Percentiles rank a stretch among this genome's conserved stretches.
Conservation (phyloP, 257 asterid genomes). For the Gardenia jasminoides region DNA sequence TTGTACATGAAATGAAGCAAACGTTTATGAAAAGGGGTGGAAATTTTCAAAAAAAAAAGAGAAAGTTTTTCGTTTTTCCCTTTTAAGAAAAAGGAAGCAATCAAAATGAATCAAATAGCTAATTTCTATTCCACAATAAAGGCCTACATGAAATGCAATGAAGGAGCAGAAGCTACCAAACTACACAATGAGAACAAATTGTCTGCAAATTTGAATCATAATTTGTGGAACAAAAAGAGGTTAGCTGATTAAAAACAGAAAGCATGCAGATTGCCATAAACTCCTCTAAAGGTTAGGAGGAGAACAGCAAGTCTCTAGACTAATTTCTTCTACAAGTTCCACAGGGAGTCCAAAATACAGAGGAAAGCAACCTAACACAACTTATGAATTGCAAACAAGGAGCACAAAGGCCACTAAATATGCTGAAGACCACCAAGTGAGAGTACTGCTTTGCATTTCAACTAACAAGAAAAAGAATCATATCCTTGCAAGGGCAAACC, state of each 20-base stretch:
- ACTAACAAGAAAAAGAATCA: background rate
- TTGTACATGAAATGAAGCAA: background rate
- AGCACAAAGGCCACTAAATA: background rate
- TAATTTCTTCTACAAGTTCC: slow-evolving; percentile 4
- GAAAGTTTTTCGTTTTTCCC: too few relatives aligned
- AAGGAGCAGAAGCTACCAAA: background rate
- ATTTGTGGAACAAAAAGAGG: background rate
- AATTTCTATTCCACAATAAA: background rate
- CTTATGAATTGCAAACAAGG: background rate
- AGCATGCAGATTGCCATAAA: background rate
- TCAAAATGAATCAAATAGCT: background rate
- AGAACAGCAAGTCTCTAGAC: background rate
- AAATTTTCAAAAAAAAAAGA: too few relatives aligned
- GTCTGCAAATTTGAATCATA: background rate
- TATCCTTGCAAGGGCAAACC: background rate
- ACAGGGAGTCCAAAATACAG: background rate
- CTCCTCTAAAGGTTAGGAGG: background rate
- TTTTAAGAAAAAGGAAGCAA: too few relatives aligned
- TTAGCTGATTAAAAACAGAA: background rate
- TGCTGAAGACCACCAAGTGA: background rate
- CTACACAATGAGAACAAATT: background rate
- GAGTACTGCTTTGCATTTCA: background rate
- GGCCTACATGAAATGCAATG: background rate
- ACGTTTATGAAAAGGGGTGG: background rate
- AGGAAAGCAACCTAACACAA: background rate